Evolutionary conservation across 306 rosid species (phyloP).

Genomic region (Sicyos baderoa): DNA sequence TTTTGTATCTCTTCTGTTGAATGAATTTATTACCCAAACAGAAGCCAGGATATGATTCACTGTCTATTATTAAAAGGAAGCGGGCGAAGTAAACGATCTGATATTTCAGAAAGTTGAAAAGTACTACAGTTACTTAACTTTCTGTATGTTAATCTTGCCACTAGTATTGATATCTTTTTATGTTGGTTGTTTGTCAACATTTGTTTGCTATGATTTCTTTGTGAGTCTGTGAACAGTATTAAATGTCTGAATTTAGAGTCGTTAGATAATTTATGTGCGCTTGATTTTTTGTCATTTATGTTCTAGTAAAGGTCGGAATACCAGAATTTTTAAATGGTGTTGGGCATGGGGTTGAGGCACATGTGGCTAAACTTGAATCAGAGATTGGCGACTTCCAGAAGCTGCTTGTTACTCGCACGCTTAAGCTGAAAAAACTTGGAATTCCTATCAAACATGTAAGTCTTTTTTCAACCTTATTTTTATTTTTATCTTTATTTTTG

Average conservation of each 20-base stretch:
- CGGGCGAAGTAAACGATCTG: not conserved
- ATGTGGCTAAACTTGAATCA: conserved; percentile 61
- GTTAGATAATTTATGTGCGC: not conserved
- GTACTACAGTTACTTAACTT: not conserved
- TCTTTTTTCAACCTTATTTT: not conserved
- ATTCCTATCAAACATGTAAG: conserved; percentile 78
- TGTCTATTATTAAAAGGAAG: not conserved
- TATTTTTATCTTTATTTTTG: no score
- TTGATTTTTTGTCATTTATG: conserved; percentile 13
- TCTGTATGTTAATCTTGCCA: not conserved
- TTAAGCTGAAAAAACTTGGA: conserved; percentile 70
- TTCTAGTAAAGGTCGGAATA: conserved; percentile 74
- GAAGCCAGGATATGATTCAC: not conserved
- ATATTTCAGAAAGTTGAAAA: not conserved
- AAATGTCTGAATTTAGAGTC: not conserved
- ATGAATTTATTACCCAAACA: conserved; percentile 5
- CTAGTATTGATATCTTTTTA: conserved; percentile 1
- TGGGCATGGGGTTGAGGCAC: conserved; percentile 72
- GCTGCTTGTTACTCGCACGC: conserved; percentile 72
- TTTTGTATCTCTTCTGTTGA: not conserved
- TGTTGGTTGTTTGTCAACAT: not conserved
- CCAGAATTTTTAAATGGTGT: conserved; percentile 71
- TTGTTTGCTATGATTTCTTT: not conserved
- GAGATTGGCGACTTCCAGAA: conserved; percentile 76
- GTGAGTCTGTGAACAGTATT: not conserved